These are phyloP conservation scores for Hypholoma fasciculare DNA, from an alignment of 768 basidiomycete species.

Conservation along the genomic window DNA sequence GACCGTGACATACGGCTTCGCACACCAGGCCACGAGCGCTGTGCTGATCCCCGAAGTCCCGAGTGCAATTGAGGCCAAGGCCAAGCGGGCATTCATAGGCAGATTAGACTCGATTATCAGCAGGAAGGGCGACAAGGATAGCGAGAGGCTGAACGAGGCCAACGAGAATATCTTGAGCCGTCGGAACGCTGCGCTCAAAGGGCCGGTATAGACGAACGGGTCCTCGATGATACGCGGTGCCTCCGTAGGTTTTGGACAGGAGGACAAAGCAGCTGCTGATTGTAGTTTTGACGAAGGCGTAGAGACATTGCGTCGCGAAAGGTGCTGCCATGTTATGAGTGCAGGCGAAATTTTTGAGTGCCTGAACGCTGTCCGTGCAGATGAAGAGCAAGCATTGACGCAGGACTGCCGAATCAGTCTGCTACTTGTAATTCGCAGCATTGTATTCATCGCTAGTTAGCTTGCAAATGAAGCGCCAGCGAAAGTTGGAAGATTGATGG, in stretches of 20 bases:
- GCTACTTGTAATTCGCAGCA: conserved; percentile 3
- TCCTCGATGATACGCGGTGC: conserved; percentile 26
- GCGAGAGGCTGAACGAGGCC: conserved; percentile 69
- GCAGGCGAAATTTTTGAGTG: neutral
- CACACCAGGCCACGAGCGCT: conserved; percentile 68
- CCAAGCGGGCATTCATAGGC: conserved; percentile 65
- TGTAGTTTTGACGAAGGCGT: conserved; percentile 12
- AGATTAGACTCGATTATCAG: conserved; percentile 80
- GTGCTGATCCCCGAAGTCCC: conserved; percentile 76
- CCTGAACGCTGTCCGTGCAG: neutral
- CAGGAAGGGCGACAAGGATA: conserved; percentile 74
- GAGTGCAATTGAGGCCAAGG: conserved; percentile 69
- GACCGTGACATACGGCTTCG: conserved; percentile 70
- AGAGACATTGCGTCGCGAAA: conserved; percentile 14
- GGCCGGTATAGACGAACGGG: conserved; percentile 60
- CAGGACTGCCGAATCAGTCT: neutral
- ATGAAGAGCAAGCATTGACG: neutral
- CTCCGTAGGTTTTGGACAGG: conserved; percentile 1
- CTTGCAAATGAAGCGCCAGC: too few relatives aligned
- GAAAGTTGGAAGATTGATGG: too few relatives aligned
- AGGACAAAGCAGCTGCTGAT: conserved; percentile 9
- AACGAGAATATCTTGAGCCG: conserved; percentile 84
- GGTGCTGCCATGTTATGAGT: neutral
- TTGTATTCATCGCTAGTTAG: conserved; percentile 2
- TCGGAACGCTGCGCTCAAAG: conserved; percentile 70